Conservation (phyloP, 2,329 filamentous ascomycete genomes). For the Neonectria punicea region DNA sequence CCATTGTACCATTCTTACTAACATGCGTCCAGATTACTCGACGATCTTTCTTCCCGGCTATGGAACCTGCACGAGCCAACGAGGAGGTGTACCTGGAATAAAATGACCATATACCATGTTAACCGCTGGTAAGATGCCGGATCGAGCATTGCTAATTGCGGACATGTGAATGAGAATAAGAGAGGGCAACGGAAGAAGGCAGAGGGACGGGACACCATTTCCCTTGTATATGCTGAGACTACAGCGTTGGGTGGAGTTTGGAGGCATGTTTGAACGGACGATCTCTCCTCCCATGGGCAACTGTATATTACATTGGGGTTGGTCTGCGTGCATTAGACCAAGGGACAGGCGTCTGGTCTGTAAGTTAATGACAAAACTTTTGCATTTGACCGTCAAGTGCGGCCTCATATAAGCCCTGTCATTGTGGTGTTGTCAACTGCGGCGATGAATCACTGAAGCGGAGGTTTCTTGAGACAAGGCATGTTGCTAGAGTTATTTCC, state of each 20-base stretch:
- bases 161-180: constrained; percentile 23
- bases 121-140: constrained; percentile 27
- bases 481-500: background rate
- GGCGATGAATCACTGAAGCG: background rate
- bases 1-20: constrained; percentile 7
- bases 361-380: constrained; percentile 39
- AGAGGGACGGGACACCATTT: constrained; percentile 28
- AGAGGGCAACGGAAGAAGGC: constrained; percentile 24
- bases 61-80: constrained; percentile 46
- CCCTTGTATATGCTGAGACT: constrained; percentile 47
- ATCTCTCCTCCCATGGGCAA: constrained; percentile 64
- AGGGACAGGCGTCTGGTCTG: constrained; percentile 49
- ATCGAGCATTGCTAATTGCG: constrained; percentile 35
- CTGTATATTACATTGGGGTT: constrained; percentile 61
- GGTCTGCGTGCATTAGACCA: constrained; percentile 59
- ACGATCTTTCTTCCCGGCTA: constrained; percentile 55
- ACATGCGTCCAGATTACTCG: constrained; percentile 47
- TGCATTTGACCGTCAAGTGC: constrained; percentile 12
- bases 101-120: constrained; percentile 33
- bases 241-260: constrained; percentile 46
- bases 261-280: constrained; percentile 56
- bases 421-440: background rate
- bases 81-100: constrained; percentile 46
- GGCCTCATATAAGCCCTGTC: constrained; percentile 1
- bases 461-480: background rate